Conservation (phyloP, 2,329 filamentous ascomycete genomes). For the Fusarium sp. region DNA sequence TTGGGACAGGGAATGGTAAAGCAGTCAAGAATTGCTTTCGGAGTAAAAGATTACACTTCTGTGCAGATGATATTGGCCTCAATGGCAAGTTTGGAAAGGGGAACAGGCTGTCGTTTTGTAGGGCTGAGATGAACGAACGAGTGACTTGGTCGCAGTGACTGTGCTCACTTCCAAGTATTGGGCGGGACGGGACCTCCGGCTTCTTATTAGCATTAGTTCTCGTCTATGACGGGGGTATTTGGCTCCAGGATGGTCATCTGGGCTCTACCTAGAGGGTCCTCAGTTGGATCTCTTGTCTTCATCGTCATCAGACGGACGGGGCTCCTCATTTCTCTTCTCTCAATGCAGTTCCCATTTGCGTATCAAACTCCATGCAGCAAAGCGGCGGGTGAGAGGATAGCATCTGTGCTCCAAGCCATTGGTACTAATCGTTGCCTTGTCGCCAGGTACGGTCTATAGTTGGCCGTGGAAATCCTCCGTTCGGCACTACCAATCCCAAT, state of each 20-base stretch:
- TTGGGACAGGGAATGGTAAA: neutral
- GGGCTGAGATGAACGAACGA: constrained; percentile 32
- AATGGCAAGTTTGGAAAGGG: neutral
- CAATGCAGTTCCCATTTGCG: constrained; percentile 17
- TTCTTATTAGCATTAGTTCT: constrained; percentile 32
- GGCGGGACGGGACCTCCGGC: constrained; percentile 38
- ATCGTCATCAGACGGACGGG: constrained; percentile 22
- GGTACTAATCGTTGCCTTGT: constrained; percentile 11
- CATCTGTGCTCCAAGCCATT: constrained; percentile 15
- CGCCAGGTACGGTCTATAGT: constrained; percentile 30
- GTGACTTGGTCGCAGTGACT: constrained; percentile 9
- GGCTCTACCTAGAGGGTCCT: constrained; percentile 5
- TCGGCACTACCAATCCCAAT: constrained; percentile 8
- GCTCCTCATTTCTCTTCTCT: constrained; percentile 37
- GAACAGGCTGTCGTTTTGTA: constrained; percentile 27
- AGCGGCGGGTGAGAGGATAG: constrained; percentile 10
- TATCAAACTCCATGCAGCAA: constrained; percentile 12
- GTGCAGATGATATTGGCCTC: neutral
- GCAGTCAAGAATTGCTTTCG: neutral
- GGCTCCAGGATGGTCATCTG: constrained; percentile 7
- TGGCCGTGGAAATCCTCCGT: constrained; percentile 29
- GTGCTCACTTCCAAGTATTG: constrained; percentile 10
- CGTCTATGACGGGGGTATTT: constrained; percentile 12
- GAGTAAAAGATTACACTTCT: neutral
- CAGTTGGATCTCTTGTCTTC: constrained; percentile 1